Base-by-base conservation (phyloP, 1,139 yeast genomes). In the Yamadazyma aaseri region DNA sequence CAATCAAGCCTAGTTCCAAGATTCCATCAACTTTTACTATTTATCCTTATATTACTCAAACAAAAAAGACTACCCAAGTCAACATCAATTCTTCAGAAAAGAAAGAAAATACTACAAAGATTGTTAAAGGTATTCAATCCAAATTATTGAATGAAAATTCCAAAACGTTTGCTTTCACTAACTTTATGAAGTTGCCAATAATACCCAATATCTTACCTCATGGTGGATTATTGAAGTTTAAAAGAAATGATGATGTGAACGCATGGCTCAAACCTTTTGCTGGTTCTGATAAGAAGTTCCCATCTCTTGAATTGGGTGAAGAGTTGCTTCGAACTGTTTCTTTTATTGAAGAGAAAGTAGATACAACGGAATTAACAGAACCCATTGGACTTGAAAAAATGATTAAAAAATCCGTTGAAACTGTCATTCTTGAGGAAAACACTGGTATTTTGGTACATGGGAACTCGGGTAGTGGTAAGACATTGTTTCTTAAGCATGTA, bases 391-490 rank as follows among this genome's bases (percentile, higher is more conserved):
- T 81, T 30, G 81, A 80, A 25, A 51, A 57, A 3, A 52, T 68
- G 2, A 47, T 81, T 5, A 55, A 55, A 0, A 66, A 66, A n/a
- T 53, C 78, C 11, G 51, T 64, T 1, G 67, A 65, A 9, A 56
- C 73, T 1, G 54, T 85, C 8, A 53, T 65, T 9, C 54, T 71
- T 32, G 71, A 81, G 29, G 64, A 63, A 28, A 66, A 70, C 38
- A 47, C 69, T 2, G 87, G 94, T 3, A 48, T 62, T 1, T 60
- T 86, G 34, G 53, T 90, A 0, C 73, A 79, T 46, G 97, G 97
- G 0, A 65, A 80, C 24, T 65, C 86, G 1, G 97, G 96, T 0
- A 73, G 87, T 42, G 97, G 97, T 1, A 90, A 90, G 53, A 63
- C 92, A 0, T 61, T 78, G 2, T 49, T 82, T 0, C 54, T 80